These are phyloP conservation scores for Vanilla planifolia DNA, from an alignment of 106 monocot genomes.

Conservation along the genomic window DNA sequence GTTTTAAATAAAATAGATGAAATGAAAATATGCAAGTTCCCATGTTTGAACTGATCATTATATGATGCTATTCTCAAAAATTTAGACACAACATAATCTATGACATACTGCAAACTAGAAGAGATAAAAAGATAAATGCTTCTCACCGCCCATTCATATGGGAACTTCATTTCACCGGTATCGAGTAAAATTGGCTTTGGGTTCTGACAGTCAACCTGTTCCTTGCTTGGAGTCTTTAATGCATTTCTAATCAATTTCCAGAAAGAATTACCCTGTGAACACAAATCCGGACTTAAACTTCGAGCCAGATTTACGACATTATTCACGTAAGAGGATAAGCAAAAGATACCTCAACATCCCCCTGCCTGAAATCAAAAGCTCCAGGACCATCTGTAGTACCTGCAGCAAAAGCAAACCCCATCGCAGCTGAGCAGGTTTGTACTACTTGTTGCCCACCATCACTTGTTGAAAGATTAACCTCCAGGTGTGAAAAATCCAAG, in stretches of 20 bases:
- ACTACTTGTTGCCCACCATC: conserved; percentile 27
- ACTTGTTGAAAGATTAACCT: conserved; percentile 36
- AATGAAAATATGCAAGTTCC: no score
- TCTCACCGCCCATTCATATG: conserved; percentile 91
- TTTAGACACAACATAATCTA: no score
- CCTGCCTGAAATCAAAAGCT: conserved; percentile 91
- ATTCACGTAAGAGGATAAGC: background rate
- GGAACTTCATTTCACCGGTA: conserved; percentile 82
- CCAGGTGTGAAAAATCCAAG: conserved; percentile 72
- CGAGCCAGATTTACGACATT: background rate
- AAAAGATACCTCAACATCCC: conserved; percentile 46
- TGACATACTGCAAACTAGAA: background rate
- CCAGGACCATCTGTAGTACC: conserved; percentile 97
- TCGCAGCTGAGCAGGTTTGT: conserved; percentile 86
- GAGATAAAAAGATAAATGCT: background rate
- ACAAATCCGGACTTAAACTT: background rate
- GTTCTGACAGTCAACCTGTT: conserved; percentile 70
- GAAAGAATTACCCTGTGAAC: conserved; percentile 77
- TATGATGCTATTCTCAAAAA: no score
- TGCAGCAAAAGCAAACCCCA: conserved; percentile 96
- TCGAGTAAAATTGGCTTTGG: conserved; percentile 91
- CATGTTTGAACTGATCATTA: no score
- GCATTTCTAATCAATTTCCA: conserved; percentile 76
- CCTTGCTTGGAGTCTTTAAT: conserved; percentile 56
- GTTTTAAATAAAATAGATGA: no score